Percentiles rank a stretch among this genome's conserved stretches.
Evolutionary conservation across 495 filamentous ascomycete genomes (phyloP).

Genomic region (Penicillium ucsense): DNA sequence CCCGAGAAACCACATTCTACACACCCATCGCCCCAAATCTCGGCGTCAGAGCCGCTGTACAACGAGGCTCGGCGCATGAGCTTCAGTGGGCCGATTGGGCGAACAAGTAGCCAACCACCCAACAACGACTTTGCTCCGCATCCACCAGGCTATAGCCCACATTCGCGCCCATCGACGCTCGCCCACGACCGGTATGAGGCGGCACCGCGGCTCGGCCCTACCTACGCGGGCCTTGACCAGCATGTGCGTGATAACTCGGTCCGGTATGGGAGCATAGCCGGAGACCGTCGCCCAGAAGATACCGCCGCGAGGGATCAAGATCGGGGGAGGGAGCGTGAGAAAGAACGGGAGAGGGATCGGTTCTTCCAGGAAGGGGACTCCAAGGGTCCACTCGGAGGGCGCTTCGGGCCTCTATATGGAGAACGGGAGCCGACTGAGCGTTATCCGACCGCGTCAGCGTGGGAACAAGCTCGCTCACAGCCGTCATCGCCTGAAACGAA

Average conservation of each 20-base stretch:
- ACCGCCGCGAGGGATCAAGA: background rate
- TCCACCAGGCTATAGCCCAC: constrained; percentile 28
- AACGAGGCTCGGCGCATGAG: constrained; percentile 31
- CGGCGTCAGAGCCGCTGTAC: constrained; percentile 26
- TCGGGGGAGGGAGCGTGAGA: constrained; percentile 17
- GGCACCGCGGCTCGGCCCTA: constrained; percentile 8
- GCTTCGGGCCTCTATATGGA: constrained; percentile 25
- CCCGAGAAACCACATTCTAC: constrained; percentile 31
- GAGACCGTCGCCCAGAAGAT: constrained; percentile 38
- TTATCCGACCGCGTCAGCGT: constrained; percentile 18
- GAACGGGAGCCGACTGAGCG: constrained; percentile 26
- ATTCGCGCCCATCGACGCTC: constrained; percentile 20
- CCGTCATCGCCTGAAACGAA: constrained; percentile 33
- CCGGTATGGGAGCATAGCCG: constrained; percentile 26
- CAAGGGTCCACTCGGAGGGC: constrained; percentile 13
- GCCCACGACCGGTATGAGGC: constrained; percentile 21
- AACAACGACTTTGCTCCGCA: constrained; percentile 28
- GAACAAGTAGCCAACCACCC: constrained; percentile 36
- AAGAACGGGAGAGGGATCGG: constrained; percentile 19
- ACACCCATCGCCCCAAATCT: constrained; percentile 32
- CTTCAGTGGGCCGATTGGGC: constrained; percentile 29
- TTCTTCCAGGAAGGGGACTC: constrained; percentile 23
- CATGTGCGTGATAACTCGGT: constrained; percentile 14
- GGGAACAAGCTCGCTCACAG: constrained; percentile 33
- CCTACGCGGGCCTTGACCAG: constrained; percentile 22